Base-by-base conservation (phyloP, 345 rosid species). In the Odontarrhena argentea region DNA sequence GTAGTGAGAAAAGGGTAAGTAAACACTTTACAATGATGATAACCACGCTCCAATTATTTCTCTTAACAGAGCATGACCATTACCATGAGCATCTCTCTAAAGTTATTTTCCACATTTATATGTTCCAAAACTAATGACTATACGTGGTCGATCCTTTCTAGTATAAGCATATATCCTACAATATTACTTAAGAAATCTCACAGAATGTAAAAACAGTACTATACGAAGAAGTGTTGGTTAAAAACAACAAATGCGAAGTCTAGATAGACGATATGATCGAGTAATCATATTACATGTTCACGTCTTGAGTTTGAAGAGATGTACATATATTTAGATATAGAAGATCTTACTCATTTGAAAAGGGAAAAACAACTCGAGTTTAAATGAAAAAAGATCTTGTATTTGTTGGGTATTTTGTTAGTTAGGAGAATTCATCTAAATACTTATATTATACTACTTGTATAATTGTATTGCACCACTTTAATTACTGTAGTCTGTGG, bases 41-140 rank as follows among this genome's bases (percentile, higher is more conserved):
- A 46, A 54, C 68, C 77, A 74, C 77, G 77, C 73, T 74, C 69
- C 77, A 47, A 74, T 74, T 67, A 60, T 74, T 67, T 60, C 68
- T 38, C 11, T 57, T 46, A 40, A 62, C 68, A 52, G 22, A 43
- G 37, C 54, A 63, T 64, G 58, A 56, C 36, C 36, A 32, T 32
- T 5, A 32, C 7, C 36, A 32, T 32, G 22, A 18, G 28, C 69
- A 55, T 71, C 51, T 5, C 64, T 55, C 75, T 55, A 71, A 71
- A 63, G 69, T 55, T 47, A 46, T 47, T 71, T 71, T 71, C 64
- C 64, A 71, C 26, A 63, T 55, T 55, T 71, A 55, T 63, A 63
- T 63, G 69, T 44, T 37, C 49, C 38, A 22, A 8, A 48, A 6
- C 15, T 37, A 3, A 24, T 13, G 13, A 53, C 74, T 36, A 36